These are phyloP conservation scores for Neobulgaria alba DNA, from an alignment of 2,329 filamentous ascomycete genomes.

Conservation along the genomic window DNA sequence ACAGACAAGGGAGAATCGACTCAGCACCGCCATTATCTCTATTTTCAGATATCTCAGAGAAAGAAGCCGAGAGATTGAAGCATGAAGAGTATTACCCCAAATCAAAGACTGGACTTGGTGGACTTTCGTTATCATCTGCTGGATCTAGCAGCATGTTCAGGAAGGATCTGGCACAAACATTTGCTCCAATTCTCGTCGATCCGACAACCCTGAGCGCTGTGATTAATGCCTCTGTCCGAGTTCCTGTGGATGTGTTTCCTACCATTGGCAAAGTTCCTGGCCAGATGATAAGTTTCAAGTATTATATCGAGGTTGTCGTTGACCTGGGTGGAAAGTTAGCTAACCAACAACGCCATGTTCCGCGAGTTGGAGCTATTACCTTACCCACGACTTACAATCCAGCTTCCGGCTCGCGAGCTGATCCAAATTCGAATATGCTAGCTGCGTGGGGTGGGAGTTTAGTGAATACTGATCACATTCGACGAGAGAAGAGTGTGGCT, in stretches of 20 bases:
- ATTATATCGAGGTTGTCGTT: conserved; percentile 85
- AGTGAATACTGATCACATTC: conserved; percentile 77
- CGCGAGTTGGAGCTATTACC: conserved; percentile 23
- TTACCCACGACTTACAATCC: conserved; percentile 16
- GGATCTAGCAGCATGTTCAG: conserved; percentile 88
- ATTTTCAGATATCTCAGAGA: conserved; percentile 43
- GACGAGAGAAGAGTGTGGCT: conserved; percentile 87
- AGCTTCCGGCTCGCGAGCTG: conserved; percentile 20
- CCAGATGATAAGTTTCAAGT: conserved; percentile 90
- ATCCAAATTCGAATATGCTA: conserved; percentile 37
- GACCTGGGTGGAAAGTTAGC: conserved; percentile 83
- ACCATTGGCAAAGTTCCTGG: conserved; percentile 86
- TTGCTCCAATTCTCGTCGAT: conserved; percentile 82
- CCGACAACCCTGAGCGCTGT: conserved; percentile 68
- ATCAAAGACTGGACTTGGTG: conserved; percentile 77
- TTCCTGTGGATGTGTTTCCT: conserved; percentile 86
- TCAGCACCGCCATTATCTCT: conserved; percentile 50
- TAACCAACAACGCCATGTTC: conserved; percentile 43
- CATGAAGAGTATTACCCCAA: conserved; percentile 74
- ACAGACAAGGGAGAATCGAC: conserved; percentile 84
- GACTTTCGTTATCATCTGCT: conserved; percentile 76
- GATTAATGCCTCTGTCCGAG: conserved; percentile 72
- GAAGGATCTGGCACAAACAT: conserved; percentile 85
- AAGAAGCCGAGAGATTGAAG: conserved; percentile 58
- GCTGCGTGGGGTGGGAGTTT: conserved; percentile 58